phyloP scores from a whole-genome alignment of 495 filamentous ascomycete genomes.

The Choiromyces venosus region DNA sequence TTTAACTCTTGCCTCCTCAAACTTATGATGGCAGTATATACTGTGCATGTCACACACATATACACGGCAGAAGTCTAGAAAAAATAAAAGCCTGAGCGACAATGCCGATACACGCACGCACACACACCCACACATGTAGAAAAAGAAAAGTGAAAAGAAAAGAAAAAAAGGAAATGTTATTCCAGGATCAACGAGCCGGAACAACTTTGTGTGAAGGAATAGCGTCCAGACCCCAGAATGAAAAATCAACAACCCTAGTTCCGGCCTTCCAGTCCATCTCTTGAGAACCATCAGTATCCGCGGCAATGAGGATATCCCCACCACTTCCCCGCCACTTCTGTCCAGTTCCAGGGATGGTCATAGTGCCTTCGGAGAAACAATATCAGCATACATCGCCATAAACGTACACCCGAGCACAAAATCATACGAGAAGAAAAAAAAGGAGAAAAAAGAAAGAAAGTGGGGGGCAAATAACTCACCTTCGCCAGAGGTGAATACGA shows the following conservation, averaged over 20 bases:
- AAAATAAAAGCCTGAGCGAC: neutral
- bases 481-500: neutral
- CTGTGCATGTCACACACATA: neutral
- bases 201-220: neutral
- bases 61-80: neutral
- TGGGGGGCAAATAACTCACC: neutral
- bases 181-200: neutral
- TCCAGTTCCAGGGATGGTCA: neutral
- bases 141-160: too few species aligned
- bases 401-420: neutral
- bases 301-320: neutral
- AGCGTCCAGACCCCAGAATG: neutral
- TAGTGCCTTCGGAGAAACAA: neutral
- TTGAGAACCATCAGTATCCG: neutral
- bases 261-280: conserved; percentile 1
- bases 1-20: neutral
- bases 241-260: neutral
- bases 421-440: neutral
- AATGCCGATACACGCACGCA: neutral
- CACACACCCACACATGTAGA: neutral
- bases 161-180: neutral
- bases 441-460: neutral
- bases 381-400: neutral
- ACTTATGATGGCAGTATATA: neutral
- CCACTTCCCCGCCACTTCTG: neutral